Conservation (phyloP, 1,284 basidiomycete genomes). For the Marasmius tenuissimus region DNA sequence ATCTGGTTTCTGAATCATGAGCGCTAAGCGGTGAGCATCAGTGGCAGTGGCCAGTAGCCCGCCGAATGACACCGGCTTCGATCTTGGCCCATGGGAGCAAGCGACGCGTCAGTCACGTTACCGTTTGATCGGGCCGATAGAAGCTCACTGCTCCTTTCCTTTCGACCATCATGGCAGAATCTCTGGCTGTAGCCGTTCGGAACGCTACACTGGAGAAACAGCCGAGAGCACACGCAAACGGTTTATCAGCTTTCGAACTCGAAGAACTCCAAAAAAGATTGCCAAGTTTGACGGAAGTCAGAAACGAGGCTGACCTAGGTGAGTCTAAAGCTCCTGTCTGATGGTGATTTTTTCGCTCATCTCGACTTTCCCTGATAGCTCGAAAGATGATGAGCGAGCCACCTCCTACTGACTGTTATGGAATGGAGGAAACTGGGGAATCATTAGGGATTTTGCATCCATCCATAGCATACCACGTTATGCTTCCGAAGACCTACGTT, state of each 20-base stretch:
- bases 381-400: background rate
- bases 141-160: too few relatives aligned
- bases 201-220: background rate
- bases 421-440: background rate
- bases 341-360: background rate
- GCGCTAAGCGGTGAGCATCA: too few relatives aligned
- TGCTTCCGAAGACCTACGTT: background rate
- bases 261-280: background rate
- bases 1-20: too few relatives aligned
- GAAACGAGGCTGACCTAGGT: background rate
- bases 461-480: background rate
- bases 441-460: background rate
- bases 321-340: background rate
- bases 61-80: too few relatives aligned
- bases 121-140: too few relatives aligned
- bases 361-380: background rate
- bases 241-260: background rate
- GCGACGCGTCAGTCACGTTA: too few relatives aligned
- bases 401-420: background rate
- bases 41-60: too few relatives aligned
- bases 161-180: background rate
- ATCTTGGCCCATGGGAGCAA: too few relatives aligned
- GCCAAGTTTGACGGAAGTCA: background rate
- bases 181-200: background rate
- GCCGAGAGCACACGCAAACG: background rate